A percentile compares a stretch with the other conserved stretches of the same genome.
Evolutionary conservation across 2,329 filamentous ascomycete species (phyloP).

Genomic region (Acrocalymma vagum): DNA sequence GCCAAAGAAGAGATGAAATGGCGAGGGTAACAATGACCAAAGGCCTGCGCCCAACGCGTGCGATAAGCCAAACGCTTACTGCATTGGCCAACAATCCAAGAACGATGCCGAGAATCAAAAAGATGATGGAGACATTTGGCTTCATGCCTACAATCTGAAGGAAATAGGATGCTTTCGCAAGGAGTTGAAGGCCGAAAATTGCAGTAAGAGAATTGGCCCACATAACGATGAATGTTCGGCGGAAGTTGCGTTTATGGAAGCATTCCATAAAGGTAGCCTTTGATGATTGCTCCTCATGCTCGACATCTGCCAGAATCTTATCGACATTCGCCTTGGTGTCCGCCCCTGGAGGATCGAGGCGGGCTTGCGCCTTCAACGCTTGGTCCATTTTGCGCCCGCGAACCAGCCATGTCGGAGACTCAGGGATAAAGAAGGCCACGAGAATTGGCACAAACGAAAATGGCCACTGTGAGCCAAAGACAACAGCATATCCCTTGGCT

Average conservation of each 20-base stretch:
- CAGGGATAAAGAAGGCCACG: slow-evolving; percentile 57
- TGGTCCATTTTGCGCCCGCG: slow-evolving; percentile 50
- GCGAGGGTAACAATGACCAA: slow-evolving; percentile 49
- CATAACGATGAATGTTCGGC: slow-evolving; percentile 48
- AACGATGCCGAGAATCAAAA: slow-evolving; percentile 57
- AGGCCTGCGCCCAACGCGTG: slow-evolving; percentile 50
- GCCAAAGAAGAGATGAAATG: slow-evolving; percentile 50
- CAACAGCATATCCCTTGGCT: slow-evolving; percentile 48
- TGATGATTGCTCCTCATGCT: slow-evolving; percentile 31
- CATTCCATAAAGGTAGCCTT: slow-evolving; percentile 41
- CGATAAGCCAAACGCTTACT: slow-evolving; percentile 55
- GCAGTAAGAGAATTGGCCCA: slow-evolving; percentile 41
- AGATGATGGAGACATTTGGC: slow-evolving; percentile 45
- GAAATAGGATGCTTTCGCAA: slow-evolving; percentile 47
- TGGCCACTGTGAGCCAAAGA: slow-evolving; percentile 56
- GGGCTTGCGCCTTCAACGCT: slow-evolving; percentile 57
- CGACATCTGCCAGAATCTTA: slow-evolving; percentile 29
- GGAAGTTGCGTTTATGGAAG: slow-evolving; percentile 44
- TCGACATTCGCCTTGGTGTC: slow-evolving; percentile 44
- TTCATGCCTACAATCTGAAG: slow-evolving; percentile 43
- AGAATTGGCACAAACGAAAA: slow-evolving; percentile 54
- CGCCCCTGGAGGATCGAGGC: slow-evolving; percentile 54
- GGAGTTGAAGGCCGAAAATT: slow-evolving; percentile 44
- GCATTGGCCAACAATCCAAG: slow-evolving; percentile 57
- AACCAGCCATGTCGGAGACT: slow-evolving; percentile 60